Percentiles rank a stretch among this genome's conserved stretches.
These are phyloP conservation scores for Russula foetens DNA, from an alignment of 768 basidiomycete genomes.

Conservation along the genomic window DNA sequence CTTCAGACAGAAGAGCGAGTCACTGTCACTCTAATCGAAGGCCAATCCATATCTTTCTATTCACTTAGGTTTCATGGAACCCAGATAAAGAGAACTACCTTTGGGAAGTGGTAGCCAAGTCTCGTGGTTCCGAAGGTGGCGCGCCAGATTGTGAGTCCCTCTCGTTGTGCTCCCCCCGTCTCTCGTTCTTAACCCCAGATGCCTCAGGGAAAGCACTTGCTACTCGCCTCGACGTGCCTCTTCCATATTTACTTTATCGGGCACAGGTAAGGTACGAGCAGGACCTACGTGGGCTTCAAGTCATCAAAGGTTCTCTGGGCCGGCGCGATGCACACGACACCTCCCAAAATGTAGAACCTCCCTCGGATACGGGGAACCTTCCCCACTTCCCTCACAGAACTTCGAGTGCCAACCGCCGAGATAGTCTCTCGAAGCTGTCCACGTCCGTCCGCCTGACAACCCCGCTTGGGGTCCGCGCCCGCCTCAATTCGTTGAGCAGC, in stretches of 20 bases:
- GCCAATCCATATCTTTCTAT: background rate
- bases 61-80: constrained; percentile 80
- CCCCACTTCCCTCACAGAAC: constrained; percentile 15
- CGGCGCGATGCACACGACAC: constrained; percentile 36
- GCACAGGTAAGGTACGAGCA: constrained; percentile 81
- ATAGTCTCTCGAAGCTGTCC: constrained; percentile 26
- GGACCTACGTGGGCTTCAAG: constrained; percentile 71
- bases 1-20: constrained; percentile 13
- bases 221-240: constrained; percentile 67
- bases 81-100: constrained; percentile 75
- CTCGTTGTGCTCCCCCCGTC: background rate
- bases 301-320: constrained; percentile 54
- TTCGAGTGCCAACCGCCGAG: constrained; percentile 13
- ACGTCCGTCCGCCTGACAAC: constrained; percentile 41
- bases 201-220: constrained; percentile 75
- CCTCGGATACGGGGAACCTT: constrained; percentile 10
- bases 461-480: constrained; percentile 59
- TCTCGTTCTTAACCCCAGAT: background rate
- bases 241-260: constrained; percentile 79
- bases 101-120: constrained; percentile 82
- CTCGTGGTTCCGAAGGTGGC: constrained; percentile 60
- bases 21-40: background rate
- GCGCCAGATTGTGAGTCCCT: constrained; percentile 73
- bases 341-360: constrained; percentile 1
- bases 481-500: constrained; percentile 58